A percentile compares a stretch with the other conserved stretches of the same genome.
Evolutionary conservation across 148 eudicot species (phyloP).

Genomic region (Persicaria tinctoria): DNA sequence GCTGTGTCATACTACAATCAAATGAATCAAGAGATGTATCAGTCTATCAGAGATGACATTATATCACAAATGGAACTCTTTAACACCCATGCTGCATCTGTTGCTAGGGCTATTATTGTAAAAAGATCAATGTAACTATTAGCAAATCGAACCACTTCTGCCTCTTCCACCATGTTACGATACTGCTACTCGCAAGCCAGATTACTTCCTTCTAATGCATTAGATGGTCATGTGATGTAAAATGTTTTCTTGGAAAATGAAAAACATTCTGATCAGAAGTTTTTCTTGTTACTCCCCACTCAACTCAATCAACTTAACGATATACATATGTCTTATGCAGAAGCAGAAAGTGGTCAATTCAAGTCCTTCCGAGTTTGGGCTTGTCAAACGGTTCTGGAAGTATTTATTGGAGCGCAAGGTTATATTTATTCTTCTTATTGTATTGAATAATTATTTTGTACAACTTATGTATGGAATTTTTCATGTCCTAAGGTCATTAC

Average conservation of each 20-base stretch:
- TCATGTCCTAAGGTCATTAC: neutral
- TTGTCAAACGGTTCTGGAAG: constrained; percentile 91
- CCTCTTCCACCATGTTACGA: neutral
- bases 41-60: neutral
- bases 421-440: neutral
- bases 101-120: neutral
- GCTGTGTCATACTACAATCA: neutral
- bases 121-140: neutral
- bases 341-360: constrained; percentile 78
- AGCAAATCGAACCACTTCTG: neutral
- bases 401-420: constrained; percentile 6
- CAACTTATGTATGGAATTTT: neutral
- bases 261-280: neutral
- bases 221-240: neutral
- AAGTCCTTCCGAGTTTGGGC: constrained; percentile 62
- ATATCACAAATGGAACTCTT: neutral
- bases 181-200: no score
- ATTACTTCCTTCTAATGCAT: neutral
- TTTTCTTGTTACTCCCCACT: neutral
- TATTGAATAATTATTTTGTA: neutral
- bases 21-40: neutral
- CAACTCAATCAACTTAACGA: neutral
- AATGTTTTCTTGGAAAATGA: neutral
- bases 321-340: constrained; percentile 27
- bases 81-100: neutral